Conservation (phyloP, 352 stramenopile species). For the Phytophthora hibernalis region DNA sequence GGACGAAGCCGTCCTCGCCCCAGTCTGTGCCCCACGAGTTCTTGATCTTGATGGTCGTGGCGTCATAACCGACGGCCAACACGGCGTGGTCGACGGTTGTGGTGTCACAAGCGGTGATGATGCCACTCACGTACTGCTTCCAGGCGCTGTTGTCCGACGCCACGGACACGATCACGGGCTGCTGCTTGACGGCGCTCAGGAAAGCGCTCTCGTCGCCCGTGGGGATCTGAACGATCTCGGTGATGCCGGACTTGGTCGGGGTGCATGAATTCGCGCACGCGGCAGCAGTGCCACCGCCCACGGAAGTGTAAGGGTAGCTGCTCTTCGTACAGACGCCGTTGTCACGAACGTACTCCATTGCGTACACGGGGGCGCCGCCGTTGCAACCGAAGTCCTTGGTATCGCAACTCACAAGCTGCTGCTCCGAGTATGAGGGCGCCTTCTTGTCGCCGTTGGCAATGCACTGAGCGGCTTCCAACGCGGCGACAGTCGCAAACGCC, state of each 20-base stretch:
- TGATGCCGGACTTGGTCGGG: constrained; percentile 43
- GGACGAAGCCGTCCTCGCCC: constrained; percentile 95
- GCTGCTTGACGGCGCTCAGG: constrained; percentile 86
- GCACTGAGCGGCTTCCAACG: constrained; percentile 91
- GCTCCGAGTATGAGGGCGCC: constrained; percentile 88
- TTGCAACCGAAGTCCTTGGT: constrained; percentile 90
- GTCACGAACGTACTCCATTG: constrained; percentile 91
- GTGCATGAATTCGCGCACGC: constrained; percentile 47
- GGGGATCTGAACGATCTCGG: constrained; percentile 66
- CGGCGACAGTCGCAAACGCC: constrained; percentile 94
- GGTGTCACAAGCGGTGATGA: constrained; percentile 80
- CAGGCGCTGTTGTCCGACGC: constrained; percentile 94
- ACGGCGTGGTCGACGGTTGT: constrained; percentile 96
- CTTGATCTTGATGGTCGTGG: constrained; percentile 93
- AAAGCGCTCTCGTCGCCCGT: constrained; percentile 76
- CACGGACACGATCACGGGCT: constrained; percentile 95
- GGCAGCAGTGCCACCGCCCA: constrained; percentile 33
- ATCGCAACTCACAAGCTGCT: constrained; percentile 94
- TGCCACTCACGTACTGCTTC: constrained; percentile 96
- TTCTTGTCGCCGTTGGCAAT: constrained; percentile 70
- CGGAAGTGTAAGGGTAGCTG: constrained; percentile 83
- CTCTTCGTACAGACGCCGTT: constrained; percentile 84
- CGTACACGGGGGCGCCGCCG: constrained; percentile 91
- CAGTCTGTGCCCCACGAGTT: constrained; percentile 98
- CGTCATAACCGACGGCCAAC: constrained; percentile 95